Evolutionary conservation across 2,329 filamentous ascomycete species (phyloP).

Genomic region (Colletotrichum coccodes): DNA sequence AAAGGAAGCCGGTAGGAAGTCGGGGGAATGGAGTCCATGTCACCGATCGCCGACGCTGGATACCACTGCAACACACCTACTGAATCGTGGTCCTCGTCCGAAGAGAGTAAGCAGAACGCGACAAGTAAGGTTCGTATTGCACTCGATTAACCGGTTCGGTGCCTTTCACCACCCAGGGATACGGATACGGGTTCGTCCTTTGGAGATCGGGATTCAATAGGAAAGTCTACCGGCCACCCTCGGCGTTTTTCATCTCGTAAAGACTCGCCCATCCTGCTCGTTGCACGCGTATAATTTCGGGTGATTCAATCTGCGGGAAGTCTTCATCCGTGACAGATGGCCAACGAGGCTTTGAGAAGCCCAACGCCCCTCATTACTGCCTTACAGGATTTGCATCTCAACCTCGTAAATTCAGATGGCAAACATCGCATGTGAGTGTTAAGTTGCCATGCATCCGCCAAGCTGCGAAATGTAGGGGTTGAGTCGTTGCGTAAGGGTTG

Average conservation of each 20-base stretch:
- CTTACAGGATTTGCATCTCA: not conserved
- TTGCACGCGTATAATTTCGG: not conserved
- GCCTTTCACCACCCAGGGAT: slow-evolving; percentile 3
- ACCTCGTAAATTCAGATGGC: not conserved
- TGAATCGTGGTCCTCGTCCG: slow-evolving; percentile 12
- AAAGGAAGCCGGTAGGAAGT: not conserved
- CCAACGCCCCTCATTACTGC: not conserved
- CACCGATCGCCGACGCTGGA: not conserved
- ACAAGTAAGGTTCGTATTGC: not conserved
- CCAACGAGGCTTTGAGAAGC: not conserved
- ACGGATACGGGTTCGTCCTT: slow-evolving; percentile 32
- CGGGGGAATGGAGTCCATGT: not conserved
- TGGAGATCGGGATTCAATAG: not conserved
- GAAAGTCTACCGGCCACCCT: slow-evolving; percentile 15
- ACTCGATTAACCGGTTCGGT: not conserved
- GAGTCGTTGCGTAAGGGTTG: not conserved
- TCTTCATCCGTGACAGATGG: no score
- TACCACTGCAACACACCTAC: not conserved
- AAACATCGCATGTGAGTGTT: not conserved
- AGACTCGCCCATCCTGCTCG: not conserved
- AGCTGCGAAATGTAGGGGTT: not conserved
- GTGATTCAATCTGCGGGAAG: rapidly evolving
- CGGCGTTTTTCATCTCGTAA: not conserved
- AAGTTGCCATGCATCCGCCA: not conserved
- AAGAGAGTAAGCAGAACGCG: not conserved